A percentile compares a stretch with the other conserved stretches of the same genome.
phyloP scores from a whole-genome alignment of 148 eudicot species.

The Vaccinium myrtillus region DNA sequence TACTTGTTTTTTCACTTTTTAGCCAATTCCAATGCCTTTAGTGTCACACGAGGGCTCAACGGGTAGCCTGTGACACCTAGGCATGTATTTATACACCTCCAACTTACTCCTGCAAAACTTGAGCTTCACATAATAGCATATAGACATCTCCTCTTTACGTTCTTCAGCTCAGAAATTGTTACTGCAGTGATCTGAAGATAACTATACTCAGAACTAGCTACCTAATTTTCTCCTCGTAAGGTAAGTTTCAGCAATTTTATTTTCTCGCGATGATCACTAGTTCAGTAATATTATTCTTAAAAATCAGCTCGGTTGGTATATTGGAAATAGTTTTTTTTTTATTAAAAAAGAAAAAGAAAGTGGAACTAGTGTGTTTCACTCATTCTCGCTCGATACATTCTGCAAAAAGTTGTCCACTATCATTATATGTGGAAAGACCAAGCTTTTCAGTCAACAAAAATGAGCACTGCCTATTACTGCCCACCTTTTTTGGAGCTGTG shows the following conservation, averaged over 20 bases:
- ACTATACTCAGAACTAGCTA: background rate
- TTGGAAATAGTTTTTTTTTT: background rate
- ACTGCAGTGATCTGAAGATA: background rate
- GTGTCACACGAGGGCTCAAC: no score
- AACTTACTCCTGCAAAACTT: background rate
- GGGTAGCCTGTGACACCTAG: no score
- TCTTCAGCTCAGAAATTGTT: background rate
- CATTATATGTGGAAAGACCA: background rate
- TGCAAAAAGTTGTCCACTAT: no score
- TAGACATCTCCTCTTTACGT: background rate
- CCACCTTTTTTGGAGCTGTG: background rate
- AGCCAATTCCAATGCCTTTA: background rate
- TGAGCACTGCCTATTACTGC: background rate
- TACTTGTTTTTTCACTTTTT: background rate
- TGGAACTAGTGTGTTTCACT: no score
- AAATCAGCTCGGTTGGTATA: background rate
- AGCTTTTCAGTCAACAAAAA: background rate
- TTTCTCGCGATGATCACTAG: background rate
- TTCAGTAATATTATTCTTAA: background rate
- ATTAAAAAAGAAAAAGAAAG: no score
- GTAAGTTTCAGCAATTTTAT: background rate
- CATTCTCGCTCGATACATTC: no score
- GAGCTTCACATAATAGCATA: background rate
- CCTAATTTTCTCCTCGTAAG: background rate
- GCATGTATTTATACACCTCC: background rate